phyloP scores from a whole-genome alignment of 768 basidiomycete genomes.

The Hirschioporus abietinus region DNA sequence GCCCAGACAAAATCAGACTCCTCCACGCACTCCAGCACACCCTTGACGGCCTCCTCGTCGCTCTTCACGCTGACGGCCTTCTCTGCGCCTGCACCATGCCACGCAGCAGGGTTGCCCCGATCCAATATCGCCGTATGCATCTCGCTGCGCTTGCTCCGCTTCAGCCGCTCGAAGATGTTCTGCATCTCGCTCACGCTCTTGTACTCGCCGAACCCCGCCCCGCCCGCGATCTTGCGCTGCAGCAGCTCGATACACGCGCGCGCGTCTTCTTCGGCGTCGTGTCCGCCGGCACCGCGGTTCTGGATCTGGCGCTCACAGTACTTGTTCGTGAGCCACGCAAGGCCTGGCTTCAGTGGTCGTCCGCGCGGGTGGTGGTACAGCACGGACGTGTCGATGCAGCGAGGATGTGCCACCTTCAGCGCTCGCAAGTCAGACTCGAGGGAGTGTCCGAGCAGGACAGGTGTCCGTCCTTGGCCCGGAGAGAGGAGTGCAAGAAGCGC shows the following conservation, averaged over 20 bases:
- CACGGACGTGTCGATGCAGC: constrained; percentile 88
- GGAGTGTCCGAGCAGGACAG: constrained; percentile 90
- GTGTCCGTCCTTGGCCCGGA: constrained; percentile 43
- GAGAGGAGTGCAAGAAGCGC: constrained; percentile 62
- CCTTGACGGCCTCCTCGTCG: constrained; percentile 78
- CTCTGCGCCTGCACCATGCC: constrained; percentile 82
- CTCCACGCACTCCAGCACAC: constrained; percentile 50
- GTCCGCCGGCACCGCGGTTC: constrained; percentile 74
- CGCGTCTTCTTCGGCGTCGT: constrained; percentile 95
- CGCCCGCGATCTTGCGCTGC: constrained; percentile 72
- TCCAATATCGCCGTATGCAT: constrained; percentile 72
- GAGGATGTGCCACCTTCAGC: constrained; percentile 78
- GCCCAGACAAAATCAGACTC: constrained; percentile 82
- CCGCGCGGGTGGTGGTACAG: constrained; percentile 91
- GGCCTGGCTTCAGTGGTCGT: constrained; percentile 86
- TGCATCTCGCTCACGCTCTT: constrained; percentile 64
- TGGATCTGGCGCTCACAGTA: constrained; percentile 93
- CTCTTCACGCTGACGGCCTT: constrained; percentile 68
- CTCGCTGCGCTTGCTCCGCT: constrained; percentile 41
- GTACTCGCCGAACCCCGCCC: constrained; percentile 80
- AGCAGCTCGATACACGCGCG: constrained; percentile 82
- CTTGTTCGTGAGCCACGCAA: constrained; percentile 95
- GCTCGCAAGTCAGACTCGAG: constrained; percentile 92
- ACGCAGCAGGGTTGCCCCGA: constrained; percentile 74
- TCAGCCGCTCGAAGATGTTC: constrained; percentile 83